These are phyloP conservation scores for Saraca asoca DNA, from an alignment of 331 rosid genomes.

Conservation along the genomic window DNA sequence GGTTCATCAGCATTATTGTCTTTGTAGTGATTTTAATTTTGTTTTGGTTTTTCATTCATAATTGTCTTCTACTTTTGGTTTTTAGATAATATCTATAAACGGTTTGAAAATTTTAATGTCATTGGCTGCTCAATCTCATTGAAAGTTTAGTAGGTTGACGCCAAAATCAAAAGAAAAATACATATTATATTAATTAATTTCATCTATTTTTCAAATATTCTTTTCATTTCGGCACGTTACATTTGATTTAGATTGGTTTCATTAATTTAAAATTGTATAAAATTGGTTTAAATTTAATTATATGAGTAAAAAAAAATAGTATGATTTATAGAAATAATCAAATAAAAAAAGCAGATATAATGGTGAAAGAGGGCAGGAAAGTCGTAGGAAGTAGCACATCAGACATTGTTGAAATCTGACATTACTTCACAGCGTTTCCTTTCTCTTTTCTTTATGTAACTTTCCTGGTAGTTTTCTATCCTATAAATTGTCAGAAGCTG, in stretches of 20 bases:
- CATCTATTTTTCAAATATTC: too few relatives aligned
- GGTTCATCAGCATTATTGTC: conserved; percentile 39
- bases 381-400: conserved; percentile 29
- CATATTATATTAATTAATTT: not conserved
- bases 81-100: conserved; percentile 1
- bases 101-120: conserved; percentile 19
- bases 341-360: not conserved
- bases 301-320: too few relatives aligned
- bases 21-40: not conserved
- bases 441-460: conserved; percentile 1
- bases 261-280: not conserved
- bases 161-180: conserved; percentile 34
- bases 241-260: not conserved
- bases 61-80: conserved; percentile 4
- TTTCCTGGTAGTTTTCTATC: not conserved
- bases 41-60: conserved; percentile 25
- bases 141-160: conserved; percentile 33
- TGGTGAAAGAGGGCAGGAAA: conserved; percentile 24
- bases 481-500: conserved; percentile 29
- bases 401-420: conserved; percentile 20
- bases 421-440: conserved; percentile 9
- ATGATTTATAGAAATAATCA: too few relatives aligned
- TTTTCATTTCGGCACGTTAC: too few relatives aligned
- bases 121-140: not conserved
- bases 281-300: too few relatives aligned